Base-by-base conservation (phyloP, 257 asterid genomes). In the Paraleonurus japonicus region DNA sequence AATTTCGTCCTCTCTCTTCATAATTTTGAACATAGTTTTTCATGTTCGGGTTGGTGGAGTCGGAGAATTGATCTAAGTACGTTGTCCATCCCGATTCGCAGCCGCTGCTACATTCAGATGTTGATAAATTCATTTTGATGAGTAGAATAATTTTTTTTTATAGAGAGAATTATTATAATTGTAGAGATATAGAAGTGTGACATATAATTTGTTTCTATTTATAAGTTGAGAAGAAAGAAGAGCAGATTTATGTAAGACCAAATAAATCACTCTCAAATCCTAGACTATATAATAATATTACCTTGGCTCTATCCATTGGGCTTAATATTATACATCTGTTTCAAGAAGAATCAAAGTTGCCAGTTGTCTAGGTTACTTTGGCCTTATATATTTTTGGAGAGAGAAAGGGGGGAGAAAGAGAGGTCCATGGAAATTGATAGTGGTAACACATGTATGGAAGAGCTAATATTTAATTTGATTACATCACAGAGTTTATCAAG, bases 51-150 rank as follows among this genome's bases (percentile, higher is more conserved):
- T 73, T 72, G 12, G 76, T 67, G 20, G 80, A 76, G 17, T 83
- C 78, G 16, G 96, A 84, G 26, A 66, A 41, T 15, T 90, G 93
- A 74, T 92, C 93, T 51, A 89, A 89, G 74, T 92, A 92, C 85
- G 71, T 83, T 23, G 98, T 92, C 98, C 98, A 92, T 2, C 97
- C 97, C 3, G 97, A 92, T 80, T 90, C 95, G 67, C 95, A 85
- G 0, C 98, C 96, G 33, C 93, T 89, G 45, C 90, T 85, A 68
- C 87, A 89, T 61, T 86, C 92, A 67, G 94, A 83, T 75, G 80
- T 84, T 43, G 96, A 82, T 57, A 79, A 32, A 67, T 92, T 85
- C 96, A 89, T 91, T 24, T 5, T 54, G 39, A 47, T n/a, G n/a
- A n/a, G n/a, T n/a, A n/a, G 0, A n/a, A 4, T n/a, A 47, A 43